Percentiles rank a stretch among this genome's conserved stretches.
Evolutionary conservation across 1,284 basidiomycete species (phyloP).

Genomic region (Ganoderma lingzhi): DNA sequence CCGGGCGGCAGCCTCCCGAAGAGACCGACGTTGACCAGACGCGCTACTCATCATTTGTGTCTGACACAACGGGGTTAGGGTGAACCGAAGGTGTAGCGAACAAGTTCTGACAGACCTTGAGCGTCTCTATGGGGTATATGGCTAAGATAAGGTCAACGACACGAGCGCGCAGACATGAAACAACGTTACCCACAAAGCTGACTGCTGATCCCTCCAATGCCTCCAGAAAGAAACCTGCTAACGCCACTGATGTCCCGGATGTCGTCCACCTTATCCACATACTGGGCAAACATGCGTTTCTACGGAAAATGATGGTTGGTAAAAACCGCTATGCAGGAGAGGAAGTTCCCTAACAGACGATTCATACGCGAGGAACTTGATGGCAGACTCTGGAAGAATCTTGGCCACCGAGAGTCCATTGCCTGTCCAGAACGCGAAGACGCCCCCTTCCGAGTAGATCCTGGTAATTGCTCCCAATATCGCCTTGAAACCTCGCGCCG

Average conservation of each 20-base stretch:
- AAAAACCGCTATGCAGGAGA: slow-evolving; percentile 13
- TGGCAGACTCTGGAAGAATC: slow-evolving; percentile 97
- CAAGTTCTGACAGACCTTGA: slow-evolving; percentile 64
- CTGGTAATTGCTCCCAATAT: slow-evolving; percentile 78
- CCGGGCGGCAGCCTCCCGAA: slow-evolving; percentile 66
- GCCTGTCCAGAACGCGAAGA: slow-evolving; percentile 94
- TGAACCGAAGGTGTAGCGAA: slow-evolving; percentile 4
- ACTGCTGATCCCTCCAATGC: slow-evolving; percentile 93
- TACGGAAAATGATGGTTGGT: slow-evolving; percentile 42
- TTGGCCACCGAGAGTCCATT: slow-evolving; percentile 87
- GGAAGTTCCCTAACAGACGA: slow-evolving; percentile 70
- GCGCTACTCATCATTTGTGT: slow-evolving; percentile 95
- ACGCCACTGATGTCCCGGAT: slow-evolving; percentile 89
- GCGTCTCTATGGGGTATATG: slow-evolving; percentile 90
- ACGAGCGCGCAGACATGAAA: slow-evolving; percentile 12
- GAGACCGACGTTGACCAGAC: slow-evolving; percentile 65
- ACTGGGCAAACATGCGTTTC: slow-evolving; percentile 94
- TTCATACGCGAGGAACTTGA: slow-evolving; percentile 98
- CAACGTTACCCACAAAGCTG: slow-evolving; percentile 78
- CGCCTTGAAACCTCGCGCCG: slow-evolving; percentile 68
- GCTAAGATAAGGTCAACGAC: slow-evolving; percentile 51
- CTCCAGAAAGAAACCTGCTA: slow-evolving; percentile 95
- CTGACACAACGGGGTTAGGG: slow-evolving; percentile 46
- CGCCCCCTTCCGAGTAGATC: slow-evolving; percentile 89
- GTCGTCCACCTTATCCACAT: slow-evolving; percentile 93